These are phyloP conservation scores for Aspergillus taichungensis DNA, from an alignment of 495 filamentous ascomycete species.

Conservation along the genomic window DNA sequence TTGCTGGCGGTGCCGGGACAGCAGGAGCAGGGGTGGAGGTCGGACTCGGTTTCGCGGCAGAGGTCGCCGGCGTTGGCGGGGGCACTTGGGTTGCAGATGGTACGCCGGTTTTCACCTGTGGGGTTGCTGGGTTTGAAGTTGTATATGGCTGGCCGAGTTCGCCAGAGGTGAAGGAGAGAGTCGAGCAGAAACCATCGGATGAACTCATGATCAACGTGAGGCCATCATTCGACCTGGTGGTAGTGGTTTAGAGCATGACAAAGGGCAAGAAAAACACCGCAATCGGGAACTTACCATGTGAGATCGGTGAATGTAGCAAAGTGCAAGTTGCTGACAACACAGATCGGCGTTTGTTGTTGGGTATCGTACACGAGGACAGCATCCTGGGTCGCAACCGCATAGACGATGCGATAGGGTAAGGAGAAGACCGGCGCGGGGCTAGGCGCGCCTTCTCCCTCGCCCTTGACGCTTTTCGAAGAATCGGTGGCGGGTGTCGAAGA, in stretches of 20 bases:
- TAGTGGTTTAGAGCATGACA: constrained; percentile 14
- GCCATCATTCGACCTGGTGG: constrained; percentile 78
- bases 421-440: constrained; percentile 65
- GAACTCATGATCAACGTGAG: constrained; percentile 89
- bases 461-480: constrained; percentile 31
- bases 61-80: constrained; percentile 54
- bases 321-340: constrained; percentile 90
- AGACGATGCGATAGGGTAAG: constrained; percentile 87
- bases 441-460: constrained; percentile 48
- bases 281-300: constrained; percentile 60
- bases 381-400: constrained; percentile 96
- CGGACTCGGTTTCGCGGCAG: constrained; percentile 43
- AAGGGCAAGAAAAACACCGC: not conserved
- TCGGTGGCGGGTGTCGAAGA: constrained; percentile 41
- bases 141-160: constrained; percentile 85
- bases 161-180: constrained; percentile 70
- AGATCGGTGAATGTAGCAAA: constrained; percentile 96
- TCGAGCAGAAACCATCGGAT: constrained; percentile 95
- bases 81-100: constrained; percentile 51
- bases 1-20: constrained; percentile 51
- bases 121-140: constrained; percentile 48
- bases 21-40: constrained; percentile 26
- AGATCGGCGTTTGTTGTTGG: constrained; percentile 87
- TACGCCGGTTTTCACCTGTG: constrained; percentile 34
- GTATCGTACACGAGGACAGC: constrained; percentile 96